These are phyloP conservation scores for Termitomyces sp. DNA, from an alignment of 768 basidiomycete species.

Conservation along the genomic window DNA sequence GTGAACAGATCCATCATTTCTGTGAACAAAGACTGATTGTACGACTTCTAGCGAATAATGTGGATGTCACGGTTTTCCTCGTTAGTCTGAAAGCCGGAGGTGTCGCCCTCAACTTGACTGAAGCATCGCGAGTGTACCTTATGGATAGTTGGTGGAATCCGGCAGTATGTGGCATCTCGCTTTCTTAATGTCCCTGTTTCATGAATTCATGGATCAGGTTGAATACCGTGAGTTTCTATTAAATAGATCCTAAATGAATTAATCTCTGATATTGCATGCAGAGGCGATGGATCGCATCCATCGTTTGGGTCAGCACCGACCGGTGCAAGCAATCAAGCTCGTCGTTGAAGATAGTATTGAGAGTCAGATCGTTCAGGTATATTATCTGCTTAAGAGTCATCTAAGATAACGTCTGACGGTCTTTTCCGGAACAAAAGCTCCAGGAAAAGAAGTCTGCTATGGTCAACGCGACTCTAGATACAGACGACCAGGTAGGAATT, in stretches of 20 bases:
- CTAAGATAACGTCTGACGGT: background rate
- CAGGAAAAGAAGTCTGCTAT: slow-evolving; percentile 97
- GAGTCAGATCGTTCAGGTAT: slow-evolving; percentile 83
- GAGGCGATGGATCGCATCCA: slow-evolving; percentile 98
- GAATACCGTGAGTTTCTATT: slow-evolving; percentile 63
- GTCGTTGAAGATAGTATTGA: slow-evolving; percentile 97
- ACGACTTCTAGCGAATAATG: slow-evolving; percentile 69
- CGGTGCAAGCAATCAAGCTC: slow-evolving; percentile 90
- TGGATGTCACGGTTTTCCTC: slow-evolving; percentile 95
- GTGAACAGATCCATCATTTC: slow-evolving; percentile 35
- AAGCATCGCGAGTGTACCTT: slow-evolving; percentile 89
- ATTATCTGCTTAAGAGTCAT: slow-evolving; percentile 4
- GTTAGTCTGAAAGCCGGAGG: slow-evolving; percentile 96
- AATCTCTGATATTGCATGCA: slow-evolving; percentile 23
- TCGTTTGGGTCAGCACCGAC: slow-evolving; percentile 90
- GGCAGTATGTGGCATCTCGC: slow-evolving; percentile 48
- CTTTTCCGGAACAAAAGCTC: slow-evolving; percentile 35
- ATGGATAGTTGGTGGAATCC: slow-evolving; percentile 99
- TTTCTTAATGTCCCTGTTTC: background rate
- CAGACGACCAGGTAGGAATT: slow-evolving; percentile 67
- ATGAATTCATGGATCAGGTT: slow-evolving; percentile 34
- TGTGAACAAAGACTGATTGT: background rate
- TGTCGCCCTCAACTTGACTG: slow-evolving; percentile 85
- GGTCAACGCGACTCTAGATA: slow-evolving; percentile 82
- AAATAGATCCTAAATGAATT: background rate